Evolutionary conservation across 2,329 filamentous ascomycete species (phyloP), one percentile per base, ranked within the genome.

Genomic region (Penicillium sp.): DNA sequence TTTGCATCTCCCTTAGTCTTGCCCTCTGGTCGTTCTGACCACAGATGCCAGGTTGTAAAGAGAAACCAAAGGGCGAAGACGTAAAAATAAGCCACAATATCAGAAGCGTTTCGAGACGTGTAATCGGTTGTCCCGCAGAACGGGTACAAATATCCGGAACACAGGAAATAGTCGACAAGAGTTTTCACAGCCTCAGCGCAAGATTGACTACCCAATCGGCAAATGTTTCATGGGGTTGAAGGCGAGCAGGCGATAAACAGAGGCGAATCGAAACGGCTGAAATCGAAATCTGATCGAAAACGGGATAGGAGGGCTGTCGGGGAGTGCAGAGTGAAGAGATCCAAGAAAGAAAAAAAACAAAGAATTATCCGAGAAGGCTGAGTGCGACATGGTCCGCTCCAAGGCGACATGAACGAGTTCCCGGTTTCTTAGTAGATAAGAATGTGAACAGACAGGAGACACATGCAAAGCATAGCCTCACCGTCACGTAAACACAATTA

Each of bases 401-500:
- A 69, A 55, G 59, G 59, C 50, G 58, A 64, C 42, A 52, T 63
- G 43, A 61, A 66, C 64, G 62, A 62, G 55, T 64, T 63, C 66
- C 63, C 64, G 64, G 65, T 65, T 69, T 63, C 64, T 65, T 61
- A 62, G 64, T 66, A 59, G 61, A 62, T 50, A 61, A 61, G 52
- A 57, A 60, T 59, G 61, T 59, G 61, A 68, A 61, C 62, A 67
- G 51, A 62, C 65, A 68, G 61, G 56, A 66, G 66, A 62, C 51
- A 56, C 41, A 62, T 65, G 51, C 51, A 37, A 50, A 58, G n/a
- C 43, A 57, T 56, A 58, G 62, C 67, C 67, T 62, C 65, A 51
- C 67, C 59, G 62, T 64, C 59, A 62, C 69, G 63, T 61, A 67
- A 35, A 60, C 67, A 71, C 57, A 61, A 73, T 76, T 69, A 77